These are phyloP conservation scores for Cucurbita maxima DNA, from an alignment of 306 rosid genomes.

Conservation along the genomic window DNA sequence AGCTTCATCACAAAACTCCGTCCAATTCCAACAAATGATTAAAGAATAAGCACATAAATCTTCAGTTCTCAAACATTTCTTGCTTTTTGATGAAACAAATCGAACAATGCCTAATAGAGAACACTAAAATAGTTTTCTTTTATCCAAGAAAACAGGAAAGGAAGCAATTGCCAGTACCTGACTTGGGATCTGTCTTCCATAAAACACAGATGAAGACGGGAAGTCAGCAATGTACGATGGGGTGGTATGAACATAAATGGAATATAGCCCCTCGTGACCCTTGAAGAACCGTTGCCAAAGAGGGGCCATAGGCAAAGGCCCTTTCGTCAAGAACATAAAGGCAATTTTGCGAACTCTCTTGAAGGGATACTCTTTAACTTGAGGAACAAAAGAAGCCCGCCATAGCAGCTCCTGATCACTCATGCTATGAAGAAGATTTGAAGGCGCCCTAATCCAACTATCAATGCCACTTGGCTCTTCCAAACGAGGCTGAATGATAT, in stretches of 20 bases:
- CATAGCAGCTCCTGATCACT: conserved; percentile 70
- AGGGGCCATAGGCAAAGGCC: conserved; percentile 86
- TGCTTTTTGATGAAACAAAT: background rate
- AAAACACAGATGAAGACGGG: conserved; percentile 55
- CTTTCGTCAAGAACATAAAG: conserved; percentile 95
- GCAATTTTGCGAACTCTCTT: conserved; percentile 79
- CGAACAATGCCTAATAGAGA: background rate
- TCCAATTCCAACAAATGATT: background rate
- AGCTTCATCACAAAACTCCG: background rate
- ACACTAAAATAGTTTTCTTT: background rate
- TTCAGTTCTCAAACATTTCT: background rate
- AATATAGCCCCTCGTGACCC: conserved; percentile 48
- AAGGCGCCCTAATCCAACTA: conserved; percentile 57
- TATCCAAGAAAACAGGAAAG: background rate
- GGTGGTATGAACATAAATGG: conserved; percentile 68
- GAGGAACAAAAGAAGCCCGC: conserved; percentile 63
- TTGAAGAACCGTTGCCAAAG: conserved; percentile 83
- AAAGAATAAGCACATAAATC: background rate
- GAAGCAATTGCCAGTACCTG: conserved; percentile 40
- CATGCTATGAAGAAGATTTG: conserved; percentile 54
- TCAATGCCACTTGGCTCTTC: conserved; percentile 36
- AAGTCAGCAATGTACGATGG: conserved; percentile 55
- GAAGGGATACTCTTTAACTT: conserved; percentile 50
- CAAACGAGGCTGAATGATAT: conserved; percentile 33
- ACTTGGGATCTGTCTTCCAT: conserved; percentile 78